Percentiles rank a stretch among this genome's conserved stretches.
Conservation (phyloP, 345 rosid species). For the Gossypium ekmanianum region DNA sequence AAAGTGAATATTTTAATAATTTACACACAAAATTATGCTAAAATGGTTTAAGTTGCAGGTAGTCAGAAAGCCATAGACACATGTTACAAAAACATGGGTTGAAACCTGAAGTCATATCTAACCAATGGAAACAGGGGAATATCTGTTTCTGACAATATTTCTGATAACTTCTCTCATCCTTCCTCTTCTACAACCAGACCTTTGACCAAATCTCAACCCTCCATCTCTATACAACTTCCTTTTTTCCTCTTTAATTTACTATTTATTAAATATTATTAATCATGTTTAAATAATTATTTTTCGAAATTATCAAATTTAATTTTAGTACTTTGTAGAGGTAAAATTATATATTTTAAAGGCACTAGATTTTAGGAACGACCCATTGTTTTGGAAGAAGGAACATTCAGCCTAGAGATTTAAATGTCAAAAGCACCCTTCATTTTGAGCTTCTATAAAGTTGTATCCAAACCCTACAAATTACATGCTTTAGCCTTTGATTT, state of each 20-base stretch:
- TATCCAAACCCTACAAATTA: too few relatives aligned
- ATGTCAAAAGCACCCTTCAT: constrained; percentile 19
- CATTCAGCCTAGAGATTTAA: neutral
- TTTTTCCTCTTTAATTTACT: too few relatives aligned
- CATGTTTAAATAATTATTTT: neutral
- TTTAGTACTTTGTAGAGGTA: neutral
- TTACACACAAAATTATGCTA: neutral
- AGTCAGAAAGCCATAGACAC: constrained; percentile 5
- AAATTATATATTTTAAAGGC: neutral
- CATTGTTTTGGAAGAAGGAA: constrained; percentile 12
- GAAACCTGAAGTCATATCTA: neutral
- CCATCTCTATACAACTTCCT: constrained; percentile 21
- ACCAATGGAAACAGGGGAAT: constrained; percentile 25
- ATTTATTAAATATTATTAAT: too few relatives aligned
- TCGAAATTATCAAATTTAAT: neutral
- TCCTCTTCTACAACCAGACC: constrained; percentile 17
- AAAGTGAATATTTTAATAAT: too few relatives aligned
- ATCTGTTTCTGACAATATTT: constrained; percentile 34
- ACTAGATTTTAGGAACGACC: constrained; percentile 17
- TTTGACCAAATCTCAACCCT: constrained; percentile 60
- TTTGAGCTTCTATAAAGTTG: neutral
- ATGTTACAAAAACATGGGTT: neutral
- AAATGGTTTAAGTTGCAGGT: constrained; percentile 13
- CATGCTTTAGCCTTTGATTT: too few relatives aligned
- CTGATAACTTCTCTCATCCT: constrained; percentile 14